A percentile compares a stretch with the other conserved stretches of the same genome.
Conservation (phyloP, 2,329 filamentous ascomycete genomes). For the Tympanopsis confertula region DNA sequence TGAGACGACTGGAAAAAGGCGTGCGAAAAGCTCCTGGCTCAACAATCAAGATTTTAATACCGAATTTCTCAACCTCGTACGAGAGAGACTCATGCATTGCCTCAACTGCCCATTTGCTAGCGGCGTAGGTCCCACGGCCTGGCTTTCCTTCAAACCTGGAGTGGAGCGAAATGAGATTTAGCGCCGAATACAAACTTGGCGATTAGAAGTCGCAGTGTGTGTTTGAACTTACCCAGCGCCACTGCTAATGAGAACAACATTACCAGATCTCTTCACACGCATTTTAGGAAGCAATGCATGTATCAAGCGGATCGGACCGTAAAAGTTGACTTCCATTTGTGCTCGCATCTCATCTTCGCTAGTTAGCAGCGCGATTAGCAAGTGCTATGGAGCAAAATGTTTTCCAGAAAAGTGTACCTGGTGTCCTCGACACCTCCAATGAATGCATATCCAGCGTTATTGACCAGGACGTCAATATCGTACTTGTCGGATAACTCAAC, state of each 20-base stretch:
- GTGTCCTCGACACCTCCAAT: too few relatives aligned
- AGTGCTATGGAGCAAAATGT: too few relatives aligned
- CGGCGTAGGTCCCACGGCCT: neutral
- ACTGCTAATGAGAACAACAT: neutral
- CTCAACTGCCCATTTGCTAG: neutral
- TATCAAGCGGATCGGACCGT: neutral
- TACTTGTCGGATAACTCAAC: too few relatives aligned
- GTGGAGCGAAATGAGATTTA: neutral
- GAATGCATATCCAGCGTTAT: too few relatives aligned
- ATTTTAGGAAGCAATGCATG: neutral
- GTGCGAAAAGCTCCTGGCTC: neutral
- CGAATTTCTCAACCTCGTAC: neutral
- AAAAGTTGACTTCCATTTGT: neutral
- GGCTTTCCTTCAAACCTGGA: constrained; percentile 2
- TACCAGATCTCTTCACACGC: neutral
- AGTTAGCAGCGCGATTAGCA: too few relatives aligned
- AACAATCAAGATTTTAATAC: constrained; percentile 3
- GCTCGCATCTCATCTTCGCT: too few relatives aligned
- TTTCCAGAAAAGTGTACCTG: too few relatives aligned
- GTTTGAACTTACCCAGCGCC: neutral
- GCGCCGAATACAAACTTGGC: neutral
- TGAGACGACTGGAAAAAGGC: neutral
- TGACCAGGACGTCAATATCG: too few relatives aligned
- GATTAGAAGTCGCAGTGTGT: neutral
- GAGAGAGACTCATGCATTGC: neutral